A percentile compares a stretch with the other conserved stretches of the same genome.
phyloP scores from a whole-genome alignment of 1,284 basidiomycete genomes.

The Tylopilus sp. region DNA sequence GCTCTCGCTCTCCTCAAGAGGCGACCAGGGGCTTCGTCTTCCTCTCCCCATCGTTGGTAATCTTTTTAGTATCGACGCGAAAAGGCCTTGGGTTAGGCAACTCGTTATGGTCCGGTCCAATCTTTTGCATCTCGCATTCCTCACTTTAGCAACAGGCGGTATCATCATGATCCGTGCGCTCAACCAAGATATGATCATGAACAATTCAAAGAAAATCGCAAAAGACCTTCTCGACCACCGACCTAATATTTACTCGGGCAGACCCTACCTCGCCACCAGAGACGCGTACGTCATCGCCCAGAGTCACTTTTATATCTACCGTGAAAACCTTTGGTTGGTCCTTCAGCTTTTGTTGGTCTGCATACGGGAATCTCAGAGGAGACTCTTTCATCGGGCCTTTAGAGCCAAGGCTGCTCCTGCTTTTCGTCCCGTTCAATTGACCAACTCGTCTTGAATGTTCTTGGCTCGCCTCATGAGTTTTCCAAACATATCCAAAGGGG shows the following conservation, averaged over 20 bases:
- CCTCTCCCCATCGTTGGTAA: conserved; percentile 26
- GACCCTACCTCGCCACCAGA: conserved; percentile 23
- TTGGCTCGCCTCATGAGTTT: conserved; percentile 17
- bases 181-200: conserved; percentile 24
- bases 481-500: conserved; percentile 19
- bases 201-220: conserved; percentile 22
- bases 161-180: conserved; percentile 24
- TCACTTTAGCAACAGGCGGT: conserved; percentile 15
- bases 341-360: conserved; percentile 22
- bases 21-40: conserved; percentile 8
- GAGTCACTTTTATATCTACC: neutral
- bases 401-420: conserved; percentile 16
- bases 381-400: conserved; percentile 30
- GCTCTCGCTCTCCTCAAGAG: conserved; percentile 10
- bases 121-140: neutral
- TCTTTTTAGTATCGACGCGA: conserved; percentile 18
- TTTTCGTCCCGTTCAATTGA: conserved; percentile 21
- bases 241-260: conserved; percentile 28
- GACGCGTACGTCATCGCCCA: conserved; percentile 16
- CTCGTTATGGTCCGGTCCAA: conserved; percentile 16
- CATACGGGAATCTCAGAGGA: conserved; percentile 22
- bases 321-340: conserved; percentile 16
- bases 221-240: conserved; percentile 26
- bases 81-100: conserved; percentile 24
- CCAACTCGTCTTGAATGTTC: conserved; percentile 19